phyloP scores from a whole-genome alignment of 768 basidiomycete species.

The Lactifluus pinguis region DNA sequence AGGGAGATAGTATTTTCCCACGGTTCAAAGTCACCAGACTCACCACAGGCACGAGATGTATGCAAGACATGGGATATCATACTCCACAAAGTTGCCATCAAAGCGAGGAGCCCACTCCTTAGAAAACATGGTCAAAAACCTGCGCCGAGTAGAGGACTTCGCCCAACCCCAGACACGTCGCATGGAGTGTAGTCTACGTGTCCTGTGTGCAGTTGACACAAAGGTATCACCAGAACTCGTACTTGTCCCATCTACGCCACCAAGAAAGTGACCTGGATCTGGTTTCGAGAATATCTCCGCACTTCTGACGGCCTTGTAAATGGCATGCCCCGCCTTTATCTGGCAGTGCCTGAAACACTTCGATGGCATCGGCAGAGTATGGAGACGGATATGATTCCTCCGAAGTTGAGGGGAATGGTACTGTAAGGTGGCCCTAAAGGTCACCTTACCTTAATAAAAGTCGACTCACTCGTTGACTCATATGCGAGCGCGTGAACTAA shows the following conservation, averaged over 20 bases:
- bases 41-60: constrained; percentile 11
- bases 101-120: neutral
- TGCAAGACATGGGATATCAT: constrained; percentile 15
- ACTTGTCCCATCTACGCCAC: neutral
- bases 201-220: neutral
- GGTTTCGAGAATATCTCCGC: neutral
- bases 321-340: neutral
- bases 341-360: neutral
- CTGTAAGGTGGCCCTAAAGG: too few relatives aligned
- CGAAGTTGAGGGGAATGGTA: neutral
- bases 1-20: neutral
- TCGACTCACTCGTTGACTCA: too few relatives aligned
- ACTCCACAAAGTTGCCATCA: neutral
- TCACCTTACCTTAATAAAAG: too few relatives aligned
- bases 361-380: constrained; percentile 5
- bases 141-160: neutral
- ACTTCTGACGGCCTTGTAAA: neutral
- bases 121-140: neutral
- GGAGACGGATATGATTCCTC: constrained; percentile 13
- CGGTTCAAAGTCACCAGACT: neutral
- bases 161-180: constrained; percentile 5
- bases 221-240: neutral
- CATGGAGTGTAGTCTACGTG: neutral
- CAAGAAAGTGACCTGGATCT: neutral
- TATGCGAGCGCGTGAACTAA: too few relatives aligned